These are phyloP conservation scores for Proliferodiscus dingleyae DNA, from an alignment of 2,329 filamentous ascomycete species.

Conservation along the genomic window DNA sequence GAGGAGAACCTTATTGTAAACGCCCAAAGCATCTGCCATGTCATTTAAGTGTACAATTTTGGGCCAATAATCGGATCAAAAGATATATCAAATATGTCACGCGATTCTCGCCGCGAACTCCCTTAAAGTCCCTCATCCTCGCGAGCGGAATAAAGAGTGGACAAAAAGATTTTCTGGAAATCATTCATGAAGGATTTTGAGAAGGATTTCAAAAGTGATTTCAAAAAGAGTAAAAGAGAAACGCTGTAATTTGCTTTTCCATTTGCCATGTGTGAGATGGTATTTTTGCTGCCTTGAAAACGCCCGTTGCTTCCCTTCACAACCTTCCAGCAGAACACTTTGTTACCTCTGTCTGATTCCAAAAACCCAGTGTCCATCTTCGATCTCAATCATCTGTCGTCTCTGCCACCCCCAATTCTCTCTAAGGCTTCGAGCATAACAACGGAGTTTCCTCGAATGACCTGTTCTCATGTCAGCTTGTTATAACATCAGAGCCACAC, in stretches of 20 bases:
- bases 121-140: constrained; percentile 43
- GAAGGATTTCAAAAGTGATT: constrained; percentile 33
- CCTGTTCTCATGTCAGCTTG: constrained; percentile 42
- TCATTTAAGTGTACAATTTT: no score
- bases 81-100: constrained; percentile 46
- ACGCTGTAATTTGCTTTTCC: constrained; percentile 10
- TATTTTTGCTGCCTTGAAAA: constrained; percentile 24
- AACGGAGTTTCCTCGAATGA: constrained; percentile 96
- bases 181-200: constrained; percentile 48
- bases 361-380: background rate
- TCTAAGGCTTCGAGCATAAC: constrained; percentile 90
- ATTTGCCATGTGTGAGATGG: constrained; percentile 20
- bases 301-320: constrained; percentile 18
- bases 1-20: no score
- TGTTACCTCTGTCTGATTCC: background rate
- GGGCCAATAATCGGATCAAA: constrained; percentile 54
- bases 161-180: constrained; percentile 45
- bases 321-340: constrained; percentile 10
- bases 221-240: constrained; percentile 16
- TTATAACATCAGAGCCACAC: background rate
- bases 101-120: constrained; percentile 35
- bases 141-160: constrained; percentile 51
- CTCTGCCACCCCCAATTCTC: constrained; percentile 56
- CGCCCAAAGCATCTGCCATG: no score
- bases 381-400: constrained; percentile 35